Evolutionary conservation across 495 filamentous ascomycete species (phyloP).

Genomic region (Bathelium albidoporum): DNA sequence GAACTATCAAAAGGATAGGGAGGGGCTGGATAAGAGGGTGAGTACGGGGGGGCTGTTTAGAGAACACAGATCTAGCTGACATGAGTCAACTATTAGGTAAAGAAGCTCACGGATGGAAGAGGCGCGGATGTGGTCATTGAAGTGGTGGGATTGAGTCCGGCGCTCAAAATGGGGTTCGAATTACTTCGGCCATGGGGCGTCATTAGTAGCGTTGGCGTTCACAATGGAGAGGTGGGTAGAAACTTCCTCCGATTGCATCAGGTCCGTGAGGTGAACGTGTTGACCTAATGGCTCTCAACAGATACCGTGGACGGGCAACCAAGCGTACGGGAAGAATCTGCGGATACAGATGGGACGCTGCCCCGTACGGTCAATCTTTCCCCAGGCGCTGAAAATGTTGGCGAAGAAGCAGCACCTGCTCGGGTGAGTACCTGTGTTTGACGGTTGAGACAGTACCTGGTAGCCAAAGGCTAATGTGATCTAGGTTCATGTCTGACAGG

Average conservation of each 20-base stretch:
- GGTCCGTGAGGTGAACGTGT: too few species aligned
- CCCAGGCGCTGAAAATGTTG: constrained; percentile 65
- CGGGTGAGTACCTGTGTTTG: constrained; percentile 56
- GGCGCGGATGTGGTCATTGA: constrained; percentile 90
- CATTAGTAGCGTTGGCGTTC: constrained; percentile 84
- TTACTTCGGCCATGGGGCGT: constrained; percentile 77
- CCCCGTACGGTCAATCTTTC: constrained; percentile 76
- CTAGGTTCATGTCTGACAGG: constrained; percentile 81
- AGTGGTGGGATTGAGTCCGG: constrained; percentile 77
- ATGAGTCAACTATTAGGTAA: constrained; percentile 33
- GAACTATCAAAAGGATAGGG: constrained; percentile 64
- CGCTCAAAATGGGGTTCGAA: constrained; percentile 74
- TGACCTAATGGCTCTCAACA: too few species aligned
- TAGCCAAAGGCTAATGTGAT: constrained; percentile 15
- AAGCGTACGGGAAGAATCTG: constrained; percentile 86
- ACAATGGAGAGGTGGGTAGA: constrained; percentile 65
- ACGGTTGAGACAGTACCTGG: constrained; percentile 11
- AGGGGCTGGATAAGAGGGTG: constrained; percentile 51
- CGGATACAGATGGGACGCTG: constrained; percentile 90
- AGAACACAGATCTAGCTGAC: neutral
- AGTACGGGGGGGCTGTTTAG: neutral
- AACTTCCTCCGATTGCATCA: neutral
- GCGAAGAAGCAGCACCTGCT: constrained; percentile 73
- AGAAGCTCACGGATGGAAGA: constrained; percentile 67
- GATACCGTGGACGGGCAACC: constrained; percentile 75